Evolutionary conservation across 306 rosid genomes (phyloP), one percentile per base, ranked within the genome.

Genomic region (Rosa rugosa): DNA sequence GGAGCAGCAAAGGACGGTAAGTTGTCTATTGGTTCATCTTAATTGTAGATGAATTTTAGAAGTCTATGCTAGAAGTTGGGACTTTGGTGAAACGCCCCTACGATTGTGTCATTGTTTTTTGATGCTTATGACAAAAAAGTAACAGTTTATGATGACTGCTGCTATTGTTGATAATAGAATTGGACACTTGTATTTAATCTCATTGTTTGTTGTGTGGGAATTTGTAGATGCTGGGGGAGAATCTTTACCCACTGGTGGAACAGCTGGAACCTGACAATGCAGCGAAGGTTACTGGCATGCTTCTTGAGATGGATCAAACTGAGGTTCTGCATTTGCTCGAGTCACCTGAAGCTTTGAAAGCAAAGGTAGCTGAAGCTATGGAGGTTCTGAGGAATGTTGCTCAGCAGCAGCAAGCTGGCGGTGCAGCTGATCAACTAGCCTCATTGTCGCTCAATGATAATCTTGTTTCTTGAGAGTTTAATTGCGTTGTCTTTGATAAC

Each of bases 201-300:
- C 25, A 54, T 80, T 40, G 7, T 76, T 23, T 80, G 75, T 53
- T 77, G 59, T 56, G 72, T 69, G 62, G 34, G 60, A 78, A 38
- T 54, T 44, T 84, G 82, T 74, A 96, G 98, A 96, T 96, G 99
- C 92, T 96, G 87, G 99, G 99, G 13, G 99, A 96, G 83, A 93
- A 77, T 82, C 99, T 96, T 3, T 96, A 96, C 85, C 99, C 99
- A 4, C 99, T 90, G 1, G 99, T 96, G 90, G 99, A 96, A 25
- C 99, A 91, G 85, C 86, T 96, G 80, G 99, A 96, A 88, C 90
- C 93, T 22, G 99, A 96, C 23, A 90, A 96, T 71, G 98, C 99
- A 14, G 99, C 99, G 7, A 96, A 96, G 85, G 99, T 96, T 38
- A 96, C 99, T 1, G 99, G 99, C 74, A 96, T 96, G 99, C 99